A percentile compares a stretch with the other conserved stretches of the same genome.
phyloP scores from a whole-genome alignment of 164 flowering plant species.

The Echeveria elegans region DNA sequence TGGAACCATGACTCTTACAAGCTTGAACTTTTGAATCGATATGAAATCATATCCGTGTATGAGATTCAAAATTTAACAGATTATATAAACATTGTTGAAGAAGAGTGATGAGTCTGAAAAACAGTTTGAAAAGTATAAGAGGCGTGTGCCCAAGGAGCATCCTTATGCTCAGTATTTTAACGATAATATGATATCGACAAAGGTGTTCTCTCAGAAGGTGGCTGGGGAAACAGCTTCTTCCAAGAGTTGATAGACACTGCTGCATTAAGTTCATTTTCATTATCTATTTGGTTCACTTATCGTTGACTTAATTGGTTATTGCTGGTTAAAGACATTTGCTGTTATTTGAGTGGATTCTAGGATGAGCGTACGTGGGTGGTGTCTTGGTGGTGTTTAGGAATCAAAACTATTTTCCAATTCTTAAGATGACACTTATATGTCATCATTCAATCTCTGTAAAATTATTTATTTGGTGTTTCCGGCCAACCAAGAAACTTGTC shows the following conservation, averaged over 20 bases:
- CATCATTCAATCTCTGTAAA: too few species aligned
- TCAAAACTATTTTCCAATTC: neutral
- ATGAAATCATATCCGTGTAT: too few species aligned
- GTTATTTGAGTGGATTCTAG: neutral
- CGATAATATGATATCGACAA: slow-evolving; percentile 50
- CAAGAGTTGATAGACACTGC: slow-evolving; percentile 21
- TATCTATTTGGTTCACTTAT: neutral
- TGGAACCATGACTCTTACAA: too few species aligned
- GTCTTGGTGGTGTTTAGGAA: neutral
- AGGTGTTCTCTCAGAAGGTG: slow-evolving; percentile 44
- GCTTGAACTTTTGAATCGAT: too few species aligned
- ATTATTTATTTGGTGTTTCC: neutral
- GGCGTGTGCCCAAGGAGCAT: too few species aligned
- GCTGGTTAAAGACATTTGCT: neutral
- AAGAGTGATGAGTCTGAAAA: too few species aligned
- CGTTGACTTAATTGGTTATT: neutral
- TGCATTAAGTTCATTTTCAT: neutral
- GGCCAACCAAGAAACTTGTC: neutral
- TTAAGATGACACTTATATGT: too few species aligned
- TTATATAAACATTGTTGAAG: too few species aligned
- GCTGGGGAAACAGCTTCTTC: slow-evolving; percentile 32
- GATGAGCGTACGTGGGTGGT: neutral
- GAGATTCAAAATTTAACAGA: too few species aligned
- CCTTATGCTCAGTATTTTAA: too few species aligned
- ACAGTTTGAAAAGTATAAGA: too few species aligned